Evolutionary conservation across 2,329 filamentous ascomycete genomes (phyloP).

Genomic region (Trichophyton simii): DNA sequence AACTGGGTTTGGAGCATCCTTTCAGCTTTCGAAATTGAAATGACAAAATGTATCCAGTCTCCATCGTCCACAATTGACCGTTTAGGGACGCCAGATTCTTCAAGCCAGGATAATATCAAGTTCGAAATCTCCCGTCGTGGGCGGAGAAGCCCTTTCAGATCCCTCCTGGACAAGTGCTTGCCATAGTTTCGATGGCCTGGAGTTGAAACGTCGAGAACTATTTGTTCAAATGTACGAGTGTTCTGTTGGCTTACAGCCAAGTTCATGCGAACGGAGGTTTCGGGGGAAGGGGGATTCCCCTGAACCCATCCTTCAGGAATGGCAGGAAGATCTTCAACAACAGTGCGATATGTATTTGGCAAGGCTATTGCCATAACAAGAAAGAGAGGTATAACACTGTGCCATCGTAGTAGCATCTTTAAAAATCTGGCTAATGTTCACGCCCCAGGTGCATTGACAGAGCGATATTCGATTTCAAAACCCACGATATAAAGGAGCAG

Average conservation of each 20-base stretch:
- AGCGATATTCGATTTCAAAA: background rate
- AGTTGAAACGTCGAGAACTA: constrained; percentile 49
- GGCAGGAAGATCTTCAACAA: constrained; percentile 23
- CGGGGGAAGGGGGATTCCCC: constrained; percentile 19
- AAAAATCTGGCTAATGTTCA: background rate
- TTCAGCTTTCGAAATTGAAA: constrained; percentile 9
- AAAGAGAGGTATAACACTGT: background rate
- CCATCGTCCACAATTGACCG: constrained; percentile 39
- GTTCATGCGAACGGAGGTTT: constrained; percentile 36
- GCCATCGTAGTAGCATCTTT: background rate
- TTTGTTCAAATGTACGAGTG: constrained; percentile 43
- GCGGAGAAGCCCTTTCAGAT: constrained; percentile 43
- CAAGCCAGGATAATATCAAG: constrained; percentile 45
- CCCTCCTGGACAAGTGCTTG: constrained; percentile 48
- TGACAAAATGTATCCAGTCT: constrained; percentile 49
- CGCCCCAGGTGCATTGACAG: background rate
- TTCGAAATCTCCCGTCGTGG: constrained; percentile 38
- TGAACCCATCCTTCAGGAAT: constrained; percentile 26
- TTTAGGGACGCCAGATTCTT: constrained; percentile 36
- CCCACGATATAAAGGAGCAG: background rate
- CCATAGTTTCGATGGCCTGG: constrained; percentile 49
- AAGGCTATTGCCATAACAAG: background rate
- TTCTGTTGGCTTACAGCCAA: constrained; percentile 41
- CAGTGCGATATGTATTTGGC: background rate
- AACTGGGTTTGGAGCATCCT: constrained; percentile 9